phyloP scores from a whole-genome alignment of 495 filamentous ascomycete genomes.

The Daldinia loculata region DNA sequence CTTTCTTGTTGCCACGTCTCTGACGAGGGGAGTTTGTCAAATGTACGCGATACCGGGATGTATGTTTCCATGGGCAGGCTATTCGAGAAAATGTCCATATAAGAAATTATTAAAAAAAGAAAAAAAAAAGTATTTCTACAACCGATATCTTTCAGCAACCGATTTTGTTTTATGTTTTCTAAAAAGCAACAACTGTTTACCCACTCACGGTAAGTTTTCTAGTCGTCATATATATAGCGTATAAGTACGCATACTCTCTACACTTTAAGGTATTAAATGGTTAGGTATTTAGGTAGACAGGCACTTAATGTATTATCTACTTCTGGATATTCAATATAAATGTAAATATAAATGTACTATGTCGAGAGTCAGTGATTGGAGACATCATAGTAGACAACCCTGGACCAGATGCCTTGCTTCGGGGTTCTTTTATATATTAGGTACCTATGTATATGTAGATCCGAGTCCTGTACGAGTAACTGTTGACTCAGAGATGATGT shows the following conservation, averaged over 20 bases:
- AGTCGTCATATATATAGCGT: neutral
- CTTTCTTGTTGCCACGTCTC: neutral
- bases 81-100: neutral
- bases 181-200: neutral
- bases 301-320: neutral
- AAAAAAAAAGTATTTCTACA: neutral
- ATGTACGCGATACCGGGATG: neutral
- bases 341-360: neutral
- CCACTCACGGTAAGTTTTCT: neutral
- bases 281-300: neutral
- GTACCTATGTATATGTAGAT: too few species aligned
- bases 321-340: neutral
- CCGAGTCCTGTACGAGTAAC: neutral
- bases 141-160: neutral
- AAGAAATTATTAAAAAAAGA: neutral
- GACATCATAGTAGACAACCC: neutral
- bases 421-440: too few species aligned
- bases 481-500: neutral
- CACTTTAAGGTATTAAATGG: neutral
- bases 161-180: neutral
- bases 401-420: neutral
- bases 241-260: neutral
- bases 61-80: neutral
- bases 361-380: neutral
- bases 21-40: neutral